A percentile compares a stretch with the other conserved stretches of the same genome.
These are phyloP conservation scores for Nannochloris sp. DNA, from an alignment of 139 green algal species.

Conservation along the genomic window DNA sequence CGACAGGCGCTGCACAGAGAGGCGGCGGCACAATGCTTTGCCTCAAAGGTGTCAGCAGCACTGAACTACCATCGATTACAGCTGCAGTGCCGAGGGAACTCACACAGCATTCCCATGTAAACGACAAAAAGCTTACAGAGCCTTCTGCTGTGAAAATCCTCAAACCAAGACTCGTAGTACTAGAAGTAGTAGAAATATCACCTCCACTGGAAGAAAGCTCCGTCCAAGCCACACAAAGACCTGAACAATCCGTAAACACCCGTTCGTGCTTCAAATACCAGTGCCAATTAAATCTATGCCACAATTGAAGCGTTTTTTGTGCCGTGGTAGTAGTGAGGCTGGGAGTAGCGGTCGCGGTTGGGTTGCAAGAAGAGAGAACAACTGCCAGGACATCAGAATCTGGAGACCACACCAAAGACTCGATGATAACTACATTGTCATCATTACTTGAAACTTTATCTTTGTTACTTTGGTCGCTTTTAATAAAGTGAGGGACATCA, in stretches of 20 bases:
- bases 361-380: conserved; percentile 17
- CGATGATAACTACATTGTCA: conserved; percentile 1
- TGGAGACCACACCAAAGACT: conserved; percentile 58
- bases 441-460: no score
- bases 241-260: neutral
- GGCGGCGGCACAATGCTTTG: conserved; percentile 73
- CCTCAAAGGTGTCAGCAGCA: conserved; percentile 76
- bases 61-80: conserved; percentile 71
- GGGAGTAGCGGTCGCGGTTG: no score
- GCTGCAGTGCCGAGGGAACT: conserved; percentile 60
- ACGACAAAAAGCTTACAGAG: neutral
- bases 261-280: conserved; percentile 89
- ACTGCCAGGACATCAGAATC: conserved; percentile 81
- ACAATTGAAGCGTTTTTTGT: conserved; percentile 66
- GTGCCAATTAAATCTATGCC: conserved; percentile 90
- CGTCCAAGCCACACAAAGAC: neutral
- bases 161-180: conserved; percentile 33
- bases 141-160: conserved; percentile 12
- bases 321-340: no score
- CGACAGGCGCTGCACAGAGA: conserved; percentile 50
- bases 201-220: no score
- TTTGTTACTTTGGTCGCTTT: no score
- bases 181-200: no score
- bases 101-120: conserved; percentile 25
- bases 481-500: conserved; percentile 30